Evolutionary conservation across 2,329 filamentous ascomycete genomes (phyloP), one percentile per base, ranked within the genome.

Genomic region (Pseudogymnoascus sp.): DNA sequence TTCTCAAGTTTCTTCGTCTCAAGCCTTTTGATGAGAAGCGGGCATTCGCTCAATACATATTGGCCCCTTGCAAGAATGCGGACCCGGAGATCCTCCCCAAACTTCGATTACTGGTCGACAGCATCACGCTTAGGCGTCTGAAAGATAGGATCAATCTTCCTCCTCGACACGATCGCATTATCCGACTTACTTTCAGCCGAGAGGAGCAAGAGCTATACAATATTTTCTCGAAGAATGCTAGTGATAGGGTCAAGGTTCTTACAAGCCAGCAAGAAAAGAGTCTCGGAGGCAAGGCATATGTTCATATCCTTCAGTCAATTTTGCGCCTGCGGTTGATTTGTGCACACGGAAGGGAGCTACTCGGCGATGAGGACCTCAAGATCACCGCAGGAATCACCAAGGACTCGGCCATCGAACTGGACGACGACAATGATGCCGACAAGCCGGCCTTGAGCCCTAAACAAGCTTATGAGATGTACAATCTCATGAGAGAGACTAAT

Each of bases 101-200:
- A 71, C 79, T 99, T 33, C 89, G 93, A 31, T 81, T 97, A 9
- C 82, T 99, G 0, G 92, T 99, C 7, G 90, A 96, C 71, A 94
- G 90, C n/a, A 89, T 99, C 66, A 97, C 94, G 0, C 79, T 99
- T 8, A 88, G 94, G 26, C 89, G 94, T 21, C 80, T 94, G 35
- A 97, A 97, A 74, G 91, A 97, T 73, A 92, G 88, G 74, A 92
- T 97, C 63, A 81, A 95, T 68, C 78, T 99, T 1, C 90, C 91
- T 1, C 79, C 81, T 21, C 85, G 91, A 15, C 80, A 82, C 9
- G 93, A 97, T 69, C 77, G 86, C 9, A 81, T 92, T 8, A 78
- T 93, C 5, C 83, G 78, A 64, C 83, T 99, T 4, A 78, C 88
- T 1, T 97, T 97, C 71, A 86, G 83, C 7, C 78, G 81, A 2